Base-by-base conservation (phyloP, 2,329 filamentous ascomycete genomes). In the Pyrenochaeta sp. region DNA sequence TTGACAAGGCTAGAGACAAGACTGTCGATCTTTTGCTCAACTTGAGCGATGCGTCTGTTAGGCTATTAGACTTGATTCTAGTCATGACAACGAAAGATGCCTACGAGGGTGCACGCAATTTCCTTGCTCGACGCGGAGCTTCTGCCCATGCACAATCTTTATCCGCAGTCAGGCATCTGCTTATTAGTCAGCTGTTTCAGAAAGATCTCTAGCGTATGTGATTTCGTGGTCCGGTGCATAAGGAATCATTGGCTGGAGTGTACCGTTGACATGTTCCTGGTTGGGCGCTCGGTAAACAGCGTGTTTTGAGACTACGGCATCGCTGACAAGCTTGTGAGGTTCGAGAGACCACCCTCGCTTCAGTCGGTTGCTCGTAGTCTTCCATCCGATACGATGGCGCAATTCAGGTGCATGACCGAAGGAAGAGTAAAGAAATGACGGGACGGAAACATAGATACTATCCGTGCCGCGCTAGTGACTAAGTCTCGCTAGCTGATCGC, bases 21-120 rank as follows among this genome's bases (percentile, higher is more conserved):
- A 6, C 73, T 71, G 61, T 77, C 73, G 24, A 77, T 72, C 51
- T 75, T 77, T 36, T 73, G 67, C 50, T 76, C 74, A 1, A 77
- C 73, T 57, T 76, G 73, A 13, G 71, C 67, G 9, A 77, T 77
- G 24, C 74, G 73, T 43, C 74, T 75, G 13, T 9, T 5, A 9
- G 19, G 9, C 22, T 32, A 30, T 61, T 25, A 59, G 36, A 40
- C 36, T 22, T 32, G 37, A 12, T 34, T 7, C 7, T n/a, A 7
- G 22, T 8, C 25, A 4, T 43, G 2, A 34, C n/a, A 12, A n/a
- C 10, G n/a, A 34, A 22, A 27, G n/a, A 34, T n/a, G 9, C 73
- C 64, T 64, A 76, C 73, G 73, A 77, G 34, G 73, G 73, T 13
- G 72, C 73, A 24, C 73, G 69, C 10, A 61, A 42, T 46, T 70